Percentiles rank a stretch among this genome's conserved stretches.
These are phyloP conservation scores for Trichoderma citrinoviride DNA, from an alignment of 2,329 filamentous ascomycete species.

Conservation along the genomic window DNA sequence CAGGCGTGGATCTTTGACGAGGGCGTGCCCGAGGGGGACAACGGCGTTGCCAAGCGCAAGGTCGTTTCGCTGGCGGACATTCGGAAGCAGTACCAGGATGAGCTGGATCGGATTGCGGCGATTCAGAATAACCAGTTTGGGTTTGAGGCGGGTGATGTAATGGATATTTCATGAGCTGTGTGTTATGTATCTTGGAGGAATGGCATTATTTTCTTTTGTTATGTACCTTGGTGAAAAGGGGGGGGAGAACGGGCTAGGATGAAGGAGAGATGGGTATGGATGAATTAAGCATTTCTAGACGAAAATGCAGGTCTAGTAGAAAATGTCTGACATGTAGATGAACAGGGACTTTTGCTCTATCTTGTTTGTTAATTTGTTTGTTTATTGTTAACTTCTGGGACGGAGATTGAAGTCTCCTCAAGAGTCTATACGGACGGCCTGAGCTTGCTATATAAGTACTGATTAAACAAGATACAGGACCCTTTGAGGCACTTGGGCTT, in stretches of 20 bases:
- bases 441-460: too few relatives aligned
- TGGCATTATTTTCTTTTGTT: neutral
- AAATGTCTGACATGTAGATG: constrained; percentile 12
- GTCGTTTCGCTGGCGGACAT: constrained; percentile 85
- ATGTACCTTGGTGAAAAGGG: neutral
- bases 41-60: constrained; percentile 57
- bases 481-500: too few relatives aligned
- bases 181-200: neutral
- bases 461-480: too few relatives aligned
- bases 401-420: too few relatives aligned
- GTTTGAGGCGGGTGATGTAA: constrained; percentile 56
- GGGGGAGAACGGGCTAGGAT: too few relatives aligned
- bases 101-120: constrained; percentile 82
- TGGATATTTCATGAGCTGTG: constrained; percentile 47
- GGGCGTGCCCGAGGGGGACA: constrained; percentile 26
- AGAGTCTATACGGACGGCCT: too few relatives aligned
- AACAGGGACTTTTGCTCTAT: neutral
- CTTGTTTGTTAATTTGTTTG: too few relatives aligned
- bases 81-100: constrained; percentile 82
- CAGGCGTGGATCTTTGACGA: constrained; percentile 73
- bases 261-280: neutral
- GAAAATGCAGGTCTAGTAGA: neutral
- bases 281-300: neutral
- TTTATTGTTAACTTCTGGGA: too few relatives aligned
- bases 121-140: constrained; percentile 89